Conservation (phyloP, 2,329 filamentous ascomycete species). For the Fusarium pseudoanthophilum region DNA sequence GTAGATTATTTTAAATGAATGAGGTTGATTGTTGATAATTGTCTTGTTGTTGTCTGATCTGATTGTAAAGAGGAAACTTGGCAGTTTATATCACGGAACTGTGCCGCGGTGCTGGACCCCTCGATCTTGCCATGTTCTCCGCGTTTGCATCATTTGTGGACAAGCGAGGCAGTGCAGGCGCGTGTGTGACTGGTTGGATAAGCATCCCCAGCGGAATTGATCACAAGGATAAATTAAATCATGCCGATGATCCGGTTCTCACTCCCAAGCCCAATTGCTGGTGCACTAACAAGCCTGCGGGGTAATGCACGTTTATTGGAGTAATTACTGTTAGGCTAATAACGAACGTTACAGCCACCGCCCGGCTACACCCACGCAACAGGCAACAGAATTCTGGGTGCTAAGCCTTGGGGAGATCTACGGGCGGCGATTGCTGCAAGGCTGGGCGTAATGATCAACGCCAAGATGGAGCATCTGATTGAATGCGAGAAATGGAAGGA, state of each 20-base stretch:
- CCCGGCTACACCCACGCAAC: background rate
- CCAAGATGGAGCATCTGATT: background rate
- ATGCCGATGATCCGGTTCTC: constrained; percentile 21
- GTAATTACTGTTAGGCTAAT: background rate
- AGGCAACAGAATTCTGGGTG: background rate
- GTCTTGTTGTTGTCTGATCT: background rate
- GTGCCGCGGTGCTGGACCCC: background rate
- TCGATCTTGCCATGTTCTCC: background rate
- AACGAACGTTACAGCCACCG: constrained; percentile 1
- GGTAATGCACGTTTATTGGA: background rate
- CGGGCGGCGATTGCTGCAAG: background rate
- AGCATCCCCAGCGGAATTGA: background rate
- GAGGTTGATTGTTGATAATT: background rate
- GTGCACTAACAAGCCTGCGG: background rate
- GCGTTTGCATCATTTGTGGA: background rate
- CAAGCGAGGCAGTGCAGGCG: constrained; percentile 6
- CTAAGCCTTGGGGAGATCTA: background rate
- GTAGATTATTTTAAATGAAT: too few relatives aligned
- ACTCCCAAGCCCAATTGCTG: background rate
- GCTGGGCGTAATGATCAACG: background rate
- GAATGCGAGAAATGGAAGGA: background rate
- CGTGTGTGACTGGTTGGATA: background rate
- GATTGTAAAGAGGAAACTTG: background rate
- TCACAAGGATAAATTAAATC: background rate
- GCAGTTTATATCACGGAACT: constrained; percentile 15